Evolutionary conservation across 2,329 filamentous ascomycete genomes (phyloP).

Genomic region (Nemania diffusa): DNA sequence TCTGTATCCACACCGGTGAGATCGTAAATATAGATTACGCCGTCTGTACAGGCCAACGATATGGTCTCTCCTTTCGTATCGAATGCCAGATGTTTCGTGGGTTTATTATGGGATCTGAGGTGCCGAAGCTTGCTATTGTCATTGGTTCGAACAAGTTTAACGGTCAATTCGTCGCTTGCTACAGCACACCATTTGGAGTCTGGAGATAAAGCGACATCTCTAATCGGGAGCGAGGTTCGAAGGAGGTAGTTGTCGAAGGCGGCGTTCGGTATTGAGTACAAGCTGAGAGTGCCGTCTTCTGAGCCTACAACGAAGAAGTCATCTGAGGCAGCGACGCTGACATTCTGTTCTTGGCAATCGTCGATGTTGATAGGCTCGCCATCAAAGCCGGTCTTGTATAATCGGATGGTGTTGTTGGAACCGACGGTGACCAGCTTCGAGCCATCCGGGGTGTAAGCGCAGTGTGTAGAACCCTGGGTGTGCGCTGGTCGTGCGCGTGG

Average conservation of each 20-base stretch:
- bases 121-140: conserved; percentile 81
- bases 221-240: conserved; percentile 84
- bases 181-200: conserved; percentile 91
- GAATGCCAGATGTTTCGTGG: conserved; percentile 92
- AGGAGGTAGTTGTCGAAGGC: conserved; percentile 83
- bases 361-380: conserved; percentile 94
- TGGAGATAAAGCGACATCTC: conserved; percentile 84
- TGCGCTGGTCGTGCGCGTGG: conserved; percentile 76
- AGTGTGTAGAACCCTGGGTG: conserved; percentile 85
- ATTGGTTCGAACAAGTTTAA: conserved; percentile 85
- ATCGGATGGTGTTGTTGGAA: conserved; percentile 90
- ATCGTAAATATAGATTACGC: conserved; percentile 90
- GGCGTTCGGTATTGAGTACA: conserved; percentile 82
- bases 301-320: conserved; percentile 89
- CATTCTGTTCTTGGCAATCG: conserved; percentile 87
- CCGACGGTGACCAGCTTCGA: conserved; percentile 89
- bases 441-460: conserved; percentile 91
- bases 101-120: conserved; percentile 83
- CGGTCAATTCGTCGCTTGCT: conserved; percentile 93
- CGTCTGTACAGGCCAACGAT: conserved; percentile 87
- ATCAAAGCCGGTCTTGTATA: conserved; percentile 91
- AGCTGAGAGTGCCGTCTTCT: conserved; percentile 95
- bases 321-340: conserved; percentile 79
- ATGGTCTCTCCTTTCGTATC: conserved; percentile 81
- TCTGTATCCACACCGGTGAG: conserved; percentile 67